These are phyloP conservation scores for Penicillium psychrosexuale DNA, from an alignment of 2,329 filamentous ascomycete genomes.

Conservation along the genomic window DNA sequence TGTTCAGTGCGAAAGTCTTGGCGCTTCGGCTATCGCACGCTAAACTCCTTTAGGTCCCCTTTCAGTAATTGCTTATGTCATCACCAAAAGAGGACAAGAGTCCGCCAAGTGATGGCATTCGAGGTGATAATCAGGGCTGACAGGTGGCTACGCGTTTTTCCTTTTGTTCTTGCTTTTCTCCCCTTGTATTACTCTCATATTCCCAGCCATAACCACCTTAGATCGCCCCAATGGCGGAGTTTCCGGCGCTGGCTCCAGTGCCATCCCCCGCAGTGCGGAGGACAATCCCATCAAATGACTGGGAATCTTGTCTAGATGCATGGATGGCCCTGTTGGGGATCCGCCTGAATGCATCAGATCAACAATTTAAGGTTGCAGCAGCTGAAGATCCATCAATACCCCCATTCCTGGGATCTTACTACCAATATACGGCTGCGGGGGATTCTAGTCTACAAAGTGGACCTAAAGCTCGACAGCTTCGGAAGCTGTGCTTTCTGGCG, in stretches of 20 bases:
- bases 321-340: constrained; percentile 69
- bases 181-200: neutral
- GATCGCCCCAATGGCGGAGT: constrained; percentile 37
- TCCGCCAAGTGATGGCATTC: constrained; percentile 2
- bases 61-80: constrained; percentile 11
- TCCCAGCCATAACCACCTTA: neutral
- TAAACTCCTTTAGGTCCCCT: constrained; percentile 32
- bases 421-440: constrained; percentile 51
- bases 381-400: constrained; percentile 58
- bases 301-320: constrained; percentile 71
- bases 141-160: constrained; percentile 5
- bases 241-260: constrained; percentile 75
- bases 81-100: constrained; percentile 16
- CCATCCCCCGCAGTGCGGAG: constrained; percentile 66
- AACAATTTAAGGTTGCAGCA: constrained; percentile 54
- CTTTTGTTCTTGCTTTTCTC: constrained; percentile 4
- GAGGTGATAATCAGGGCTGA: constrained; percentile 3
- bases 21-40: constrained; percentile 40
- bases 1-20: constrained; percentile 33
- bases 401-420: constrained; percentile 66
- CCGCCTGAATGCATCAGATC: constrained; percentile 58
- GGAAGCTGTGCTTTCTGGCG: constrained; percentile 64
- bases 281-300: constrained; percentile 66
- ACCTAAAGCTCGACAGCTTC: constrained; percentile 50
- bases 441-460: constrained; percentile 27